A percentile compares a stretch with the other conserved stretches of the same genome.
phyloP scores from a whole-genome alignment of 768 basidiomycete species.

The Xerocomellus amylosporus region DNA sequence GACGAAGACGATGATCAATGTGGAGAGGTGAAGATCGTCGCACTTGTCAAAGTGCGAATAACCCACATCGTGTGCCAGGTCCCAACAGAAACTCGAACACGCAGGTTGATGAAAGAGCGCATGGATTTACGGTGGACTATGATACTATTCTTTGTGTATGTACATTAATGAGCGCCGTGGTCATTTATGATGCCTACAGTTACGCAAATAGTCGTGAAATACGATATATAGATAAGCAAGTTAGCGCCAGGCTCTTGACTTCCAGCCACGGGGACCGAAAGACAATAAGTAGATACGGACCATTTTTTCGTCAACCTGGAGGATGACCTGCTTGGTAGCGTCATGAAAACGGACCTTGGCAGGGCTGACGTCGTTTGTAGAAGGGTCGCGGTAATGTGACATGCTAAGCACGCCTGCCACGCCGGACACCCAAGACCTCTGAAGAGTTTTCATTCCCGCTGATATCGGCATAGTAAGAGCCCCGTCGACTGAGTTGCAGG shows the following conservation, averaged over 20 bases:
- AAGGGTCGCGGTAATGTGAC: constrained; percentile 3
- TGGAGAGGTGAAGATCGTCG: constrained; percentile 18
- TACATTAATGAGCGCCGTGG: constrained; percentile 15
- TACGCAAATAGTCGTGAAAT: constrained; percentile 16
- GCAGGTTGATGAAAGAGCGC: not conserved
- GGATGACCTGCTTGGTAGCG: not conserved
- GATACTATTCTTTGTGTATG: constrained; percentile 11
- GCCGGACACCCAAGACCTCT: constrained; percentile 4
- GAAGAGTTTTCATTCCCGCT: constrained; percentile 30
- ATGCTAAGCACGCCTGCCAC: constrained; percentile 7
- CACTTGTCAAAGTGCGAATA: not conserved
- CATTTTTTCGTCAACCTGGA: constrained; percentile 9
- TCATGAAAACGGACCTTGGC: constrained; percentile 8
- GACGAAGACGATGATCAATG: constrained; percentile 21
- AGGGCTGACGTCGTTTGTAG: constrained; percentile 5
- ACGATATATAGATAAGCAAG: constrained; percentile 24
- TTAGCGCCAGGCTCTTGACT: constrained; percentile 22
- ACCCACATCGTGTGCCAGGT: not conserved
- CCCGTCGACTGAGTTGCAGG: constrained; percentile 15
- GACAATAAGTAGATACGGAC: constrained; percentile 11
- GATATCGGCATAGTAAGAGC: constrained; percentile 27
- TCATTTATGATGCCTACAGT: not conserved
- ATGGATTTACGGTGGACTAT: constrained; percentile 6
- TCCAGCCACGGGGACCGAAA: constrained; percentile 10
- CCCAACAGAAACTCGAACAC: not conserved